Evolutionary conservation across 2,329 filamentous ascomycete genomes (phyloP), one percentile per base, ranked within the genome.

Genomic region (Orbilia javanica): DNA sequence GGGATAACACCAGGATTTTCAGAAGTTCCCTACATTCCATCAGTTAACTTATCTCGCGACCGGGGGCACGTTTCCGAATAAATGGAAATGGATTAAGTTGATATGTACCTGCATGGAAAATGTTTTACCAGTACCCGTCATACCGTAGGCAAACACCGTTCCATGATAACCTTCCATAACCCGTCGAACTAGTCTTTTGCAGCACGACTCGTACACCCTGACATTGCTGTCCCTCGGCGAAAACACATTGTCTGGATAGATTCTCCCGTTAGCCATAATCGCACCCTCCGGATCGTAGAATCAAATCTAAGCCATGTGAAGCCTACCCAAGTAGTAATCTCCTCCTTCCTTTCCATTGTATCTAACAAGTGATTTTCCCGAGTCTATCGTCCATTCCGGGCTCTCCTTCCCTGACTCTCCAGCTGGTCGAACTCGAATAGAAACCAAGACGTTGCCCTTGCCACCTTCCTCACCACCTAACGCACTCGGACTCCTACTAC

Each of bases 141-240:
- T 98, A 83, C 96, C 96, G 84, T 99, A 99, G 18, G 95, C 95
- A 84, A 99, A 98, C 25, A 99, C 96, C 0, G 96, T 99, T 75
- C 95, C 96, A 82, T 98, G 95, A 84, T 98, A 99, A 48, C 96
- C 96, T 86, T 99, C 96, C 96, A 99, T 99, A 62, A 99, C 96
- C 82, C 96, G 89, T 81, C 96, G 92, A 55, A 99, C 96, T 64
- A 99, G 87, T 79, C 96, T 92, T 85, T 98, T 98, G 50, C 96
- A 96, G 53, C 90, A 93, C 79, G 95, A 90, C 84, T 99, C 96
- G 84, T 99, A 99, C 8, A 99, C 96, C 83, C 92, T 91, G 66
- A 93, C 90, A 83, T 99, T 99, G 83, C 97, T 93, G 83, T 99
- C 95, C 83, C 96, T 90, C 18, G 94, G 92, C 63, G 93, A 90